These are phyloP conservation scores for Rutstroemia sydowiana DNA, from an alignment of 2,329 filamentous ascomycete genomes.

Conservation along the genomic window DNA sequence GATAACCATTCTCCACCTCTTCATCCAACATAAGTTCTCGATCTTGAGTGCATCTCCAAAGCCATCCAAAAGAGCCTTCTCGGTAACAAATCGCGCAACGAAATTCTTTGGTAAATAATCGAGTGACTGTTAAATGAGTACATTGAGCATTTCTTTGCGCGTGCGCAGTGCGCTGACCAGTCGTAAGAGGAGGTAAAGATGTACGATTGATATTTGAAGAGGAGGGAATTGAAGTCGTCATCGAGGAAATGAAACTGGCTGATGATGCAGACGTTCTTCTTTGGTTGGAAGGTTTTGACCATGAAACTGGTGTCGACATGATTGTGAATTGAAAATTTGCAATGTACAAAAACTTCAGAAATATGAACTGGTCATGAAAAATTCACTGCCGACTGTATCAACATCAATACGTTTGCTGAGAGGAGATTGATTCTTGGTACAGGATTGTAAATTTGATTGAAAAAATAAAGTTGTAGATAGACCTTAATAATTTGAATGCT, in stretches of 20 bases:
- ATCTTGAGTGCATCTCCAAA: conserved; percentile 68
- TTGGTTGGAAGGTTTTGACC: not conserved
- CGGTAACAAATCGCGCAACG: conserved; percentile 52
- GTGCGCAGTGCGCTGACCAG: not conserved
- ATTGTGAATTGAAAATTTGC: not conserved
- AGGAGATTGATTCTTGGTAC: too few relatives aligned
- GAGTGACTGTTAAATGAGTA: conserved; percentile 62
- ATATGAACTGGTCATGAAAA: too few relatives aligned
- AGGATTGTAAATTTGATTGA: too few relatives aligned
- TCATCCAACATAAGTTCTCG: conserved; percentile 38
- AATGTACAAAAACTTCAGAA: not conserved
- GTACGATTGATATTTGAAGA: not conserved
- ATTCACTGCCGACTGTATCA: too few relatives aligned
- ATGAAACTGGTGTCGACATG: not conserved
- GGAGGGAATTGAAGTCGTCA: not conserved
- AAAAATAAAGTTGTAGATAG: too few relatives aligned
- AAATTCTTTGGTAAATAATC: conserved; percentile 47
- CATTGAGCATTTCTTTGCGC: conserved; percentile 36
- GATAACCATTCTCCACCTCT: conserved; percentile 26
- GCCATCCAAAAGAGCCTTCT: conserved; percentile 55
- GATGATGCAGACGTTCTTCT: conserved; percentile 1
- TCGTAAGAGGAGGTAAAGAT: not conserved
- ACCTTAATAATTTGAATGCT: too few relatives aligned
- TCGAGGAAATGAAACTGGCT: conserved; percentile 3
- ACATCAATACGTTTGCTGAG: too few relatives aligned